Evolutionary conservation across 106 monocot genomes (phyloP), one percentile per base, ranked within the genome.

Genomic region (Phalaenopsis equestris): DNA sequence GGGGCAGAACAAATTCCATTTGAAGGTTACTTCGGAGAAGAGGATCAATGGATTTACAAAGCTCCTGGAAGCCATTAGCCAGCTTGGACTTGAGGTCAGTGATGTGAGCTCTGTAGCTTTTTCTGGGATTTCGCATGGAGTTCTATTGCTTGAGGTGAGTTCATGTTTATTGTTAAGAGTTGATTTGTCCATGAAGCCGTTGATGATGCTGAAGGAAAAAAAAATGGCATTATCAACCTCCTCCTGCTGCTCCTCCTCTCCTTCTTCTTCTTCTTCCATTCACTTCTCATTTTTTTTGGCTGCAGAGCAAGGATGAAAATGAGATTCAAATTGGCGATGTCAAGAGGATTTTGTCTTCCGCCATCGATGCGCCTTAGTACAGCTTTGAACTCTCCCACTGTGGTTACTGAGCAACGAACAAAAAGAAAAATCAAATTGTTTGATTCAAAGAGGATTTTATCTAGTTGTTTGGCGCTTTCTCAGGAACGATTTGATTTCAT

Each of bases 111-210:
- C 82, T 1, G 43, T 83, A 4, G 38, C 87, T 14, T 79, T 83
- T 57, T 83, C 76, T 42, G 83, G 80, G 30, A 81, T 83, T 24
- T 73, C 56, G 23, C 84, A 87, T 56, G 79, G 49, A 49, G 77
- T 80, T 3, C 85, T 91, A 18, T 73, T 18, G 55, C 7, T 91
- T 42, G 86, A 89, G 88, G 91, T 91, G 24, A 76, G 19, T 48
- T 14, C 0, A 37, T 70, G 38, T 30, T 8, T 8, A 3, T 70
- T 37, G 14, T 15, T 38, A 37, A 38, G n/a, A 70, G 8, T 70
- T 70, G 39, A 39, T 0, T 0, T 12, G 52, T 52, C 52, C 52
- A 12, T 1, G 12, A 52, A 52, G 52, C 52, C 52, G 14, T 52
- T 52, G 10, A 37, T 30, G 1, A 24, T 37, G 36, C 36, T 30